phyloP scores from a whole-genome alignment of 495 filamentous ascomycete genomes.

The Lasiosphaeriaceae sp. region DNA sequence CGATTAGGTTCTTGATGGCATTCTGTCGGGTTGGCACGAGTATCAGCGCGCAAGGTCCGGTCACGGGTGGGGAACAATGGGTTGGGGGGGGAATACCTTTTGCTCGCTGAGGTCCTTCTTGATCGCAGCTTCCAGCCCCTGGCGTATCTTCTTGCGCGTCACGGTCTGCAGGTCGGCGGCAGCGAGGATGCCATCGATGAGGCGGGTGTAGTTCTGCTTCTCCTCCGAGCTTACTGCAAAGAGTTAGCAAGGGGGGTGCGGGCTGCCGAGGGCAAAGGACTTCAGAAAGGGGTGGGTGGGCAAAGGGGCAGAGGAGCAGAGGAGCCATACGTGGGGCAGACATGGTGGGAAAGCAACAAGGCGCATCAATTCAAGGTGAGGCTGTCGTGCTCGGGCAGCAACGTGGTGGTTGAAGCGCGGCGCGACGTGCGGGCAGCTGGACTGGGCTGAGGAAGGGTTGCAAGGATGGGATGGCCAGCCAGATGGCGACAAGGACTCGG shows the following conservation, averaged over 20 bases:
- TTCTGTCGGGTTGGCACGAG: slow-evolving; percentile 45
- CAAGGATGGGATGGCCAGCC: neutral
- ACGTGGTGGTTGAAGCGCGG: neutral
- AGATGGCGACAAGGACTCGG: neutral
- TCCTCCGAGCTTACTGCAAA: slow-evolving; percentile 62
- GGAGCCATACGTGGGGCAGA: slow-evolving; percentile 25
- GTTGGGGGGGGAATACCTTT: slow-evolving; percentile 57
- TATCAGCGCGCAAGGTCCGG: slow-evolving; percentile 2
- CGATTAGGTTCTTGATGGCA: slow-evolving; percentile 77
- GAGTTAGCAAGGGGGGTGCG: slow-evolving; percentile 10
- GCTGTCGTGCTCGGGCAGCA: slow-evolving; percentile 7
- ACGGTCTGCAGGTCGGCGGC: slow-evolving; percentile 83
- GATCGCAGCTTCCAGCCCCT: slow-evolving; percentile 66
- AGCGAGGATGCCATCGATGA: slow-evolving; percentile 89
- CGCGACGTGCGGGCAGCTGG: slow-evolving; percentile 7
- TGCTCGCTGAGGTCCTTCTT: slow-evolving; percentile 78
- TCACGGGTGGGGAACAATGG: neutral
- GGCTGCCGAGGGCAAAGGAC: no score
- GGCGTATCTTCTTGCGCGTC: slow-evolving; percentile 87
- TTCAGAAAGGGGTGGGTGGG: no score
- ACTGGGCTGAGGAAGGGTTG: no score
- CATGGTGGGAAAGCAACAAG: slow-evolving; percentile 19
- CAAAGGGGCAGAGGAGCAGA: neutral
- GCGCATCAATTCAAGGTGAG: slow-evolving; percentile 18
- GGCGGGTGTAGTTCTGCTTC: slow-evolving; percentile 65